Evolutionary conservation across 2,329 filamentous ascomycete genomes (phyloP).

Genomic region (Fusarium domesticum): DNA sequence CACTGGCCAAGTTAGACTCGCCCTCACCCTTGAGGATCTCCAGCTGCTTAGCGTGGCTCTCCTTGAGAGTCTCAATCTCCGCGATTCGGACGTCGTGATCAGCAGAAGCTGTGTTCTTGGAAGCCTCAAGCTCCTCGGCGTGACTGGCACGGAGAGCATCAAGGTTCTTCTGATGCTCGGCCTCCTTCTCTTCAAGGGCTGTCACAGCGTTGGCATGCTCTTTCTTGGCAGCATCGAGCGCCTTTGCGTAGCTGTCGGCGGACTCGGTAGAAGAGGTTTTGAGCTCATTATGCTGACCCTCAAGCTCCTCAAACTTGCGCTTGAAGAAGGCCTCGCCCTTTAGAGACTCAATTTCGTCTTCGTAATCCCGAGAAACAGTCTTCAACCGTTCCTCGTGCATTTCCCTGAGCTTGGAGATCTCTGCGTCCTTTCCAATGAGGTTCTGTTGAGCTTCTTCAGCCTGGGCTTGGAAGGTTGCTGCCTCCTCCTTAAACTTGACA

Average conservation of each 20-base stretch:
- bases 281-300: constrained; percentile 54
- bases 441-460: constrained; percentile 48
- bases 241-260: constrained; percentile 39
- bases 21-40: constrained; percentile 44
- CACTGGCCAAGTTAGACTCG: constrained; percentile 37
- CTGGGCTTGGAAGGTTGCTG: constrained; percentile 48
- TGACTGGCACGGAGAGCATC: constrained; percentile 56
- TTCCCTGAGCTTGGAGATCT: constrained; percentile 50
- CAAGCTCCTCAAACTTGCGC: constrained; percentile 60
- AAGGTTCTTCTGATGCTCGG: constrained; percentile 52
- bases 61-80: constrained; percentile 55
- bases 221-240: constrained; percentile 42
- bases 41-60: constrained; percentile 51
- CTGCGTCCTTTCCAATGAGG: constrained; percentile 46
- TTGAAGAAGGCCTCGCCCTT: constrained; percentile 63
- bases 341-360: constrained; percentile 63
- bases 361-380: constrained; percentile 58
- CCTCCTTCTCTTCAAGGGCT: constrained; percentile 50
- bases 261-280: constrained; percentile 37
- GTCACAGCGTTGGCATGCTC: constrained; percentile 44
- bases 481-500: constrained; percentile 44
- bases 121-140: constrained; percentile 56
- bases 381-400: constrained; percentile 58
- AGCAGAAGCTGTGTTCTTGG: constrained; percentile 50
- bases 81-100: constrained; percentile 47